phyloP scores from a whole-genome alignment of 495 filamentous ascomycete species.

The Daldinia childiae region DNA sequence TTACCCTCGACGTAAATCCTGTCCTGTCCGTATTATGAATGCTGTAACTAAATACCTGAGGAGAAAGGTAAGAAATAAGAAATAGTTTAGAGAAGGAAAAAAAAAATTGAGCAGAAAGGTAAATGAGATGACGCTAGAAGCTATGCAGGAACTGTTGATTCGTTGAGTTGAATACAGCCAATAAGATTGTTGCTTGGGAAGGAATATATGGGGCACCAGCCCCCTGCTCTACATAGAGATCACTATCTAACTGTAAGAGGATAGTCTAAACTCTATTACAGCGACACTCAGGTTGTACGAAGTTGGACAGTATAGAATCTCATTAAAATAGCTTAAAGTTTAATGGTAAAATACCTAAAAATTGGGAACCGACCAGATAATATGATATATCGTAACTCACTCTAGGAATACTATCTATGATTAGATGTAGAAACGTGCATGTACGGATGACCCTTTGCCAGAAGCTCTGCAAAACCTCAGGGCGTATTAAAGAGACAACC shows the following conservation, averaged over 20 bases:
- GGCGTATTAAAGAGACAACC: too few species aligned
- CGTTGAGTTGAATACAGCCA: conserved; percentile 21
- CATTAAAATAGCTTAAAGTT: too few species aligned
- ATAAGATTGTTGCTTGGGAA: conserved; percentile 2
- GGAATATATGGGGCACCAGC: conserved; percentile 16
- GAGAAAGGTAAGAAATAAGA: not conserved
- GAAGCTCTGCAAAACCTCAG: too few species aligned
- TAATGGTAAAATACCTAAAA: too few species aligned
- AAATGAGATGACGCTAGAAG: conserved; percentile 5
- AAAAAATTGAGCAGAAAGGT: conserved; percentile 6
- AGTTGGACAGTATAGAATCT: not conserved
- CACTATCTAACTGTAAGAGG: conserved; percentile 27
- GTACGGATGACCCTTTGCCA: too few species aligned
- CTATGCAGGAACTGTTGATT: conserved; percentile 10
- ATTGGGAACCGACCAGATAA: too few species aligned
- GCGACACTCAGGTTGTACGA: conserved; percentile 13
- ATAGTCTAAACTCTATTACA: conserved; percentile 38
- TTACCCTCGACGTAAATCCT: not conserved
- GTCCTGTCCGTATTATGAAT: not conserved
- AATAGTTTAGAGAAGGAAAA: conserved; percentile 5
- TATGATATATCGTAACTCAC: too few species aligned
- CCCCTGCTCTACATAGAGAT: conserved; percentile 2
- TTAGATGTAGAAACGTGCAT: too few species aligned
- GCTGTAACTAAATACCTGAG: not conserved
- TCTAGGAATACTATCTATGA: too few species aligned